Evolutionary conservation across 2,329 filamentous ascomycete species (phyloP).

Genomic region (Aureobasidium lini): DNA sequence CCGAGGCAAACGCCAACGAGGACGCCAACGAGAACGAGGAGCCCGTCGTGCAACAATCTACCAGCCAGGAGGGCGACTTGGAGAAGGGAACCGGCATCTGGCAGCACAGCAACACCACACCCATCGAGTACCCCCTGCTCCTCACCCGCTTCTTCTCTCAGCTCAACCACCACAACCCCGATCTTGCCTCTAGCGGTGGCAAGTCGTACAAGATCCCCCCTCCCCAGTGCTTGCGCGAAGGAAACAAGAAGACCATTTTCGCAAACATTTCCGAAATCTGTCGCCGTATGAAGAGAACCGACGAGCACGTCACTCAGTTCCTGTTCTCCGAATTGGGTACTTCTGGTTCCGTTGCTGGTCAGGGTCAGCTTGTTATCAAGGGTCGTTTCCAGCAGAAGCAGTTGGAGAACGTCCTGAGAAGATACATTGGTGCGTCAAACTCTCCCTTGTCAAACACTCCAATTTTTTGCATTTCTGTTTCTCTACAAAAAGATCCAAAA

Average conservation of each 20-base stretch:
- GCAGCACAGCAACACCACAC: constrained; percentile 68
- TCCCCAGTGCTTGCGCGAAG: constrained; percentile 97
- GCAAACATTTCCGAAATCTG: constrained; percentile 98
- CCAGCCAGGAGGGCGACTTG: constrained; percentile 63
- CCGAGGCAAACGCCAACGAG: constrained; percentile 51
- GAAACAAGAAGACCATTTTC: constrained; percentile 99
- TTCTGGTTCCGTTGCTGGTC: constrained; percentile 88
- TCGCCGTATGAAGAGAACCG: constrained; percentile 98
- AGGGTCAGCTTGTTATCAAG: constrained; percentile 91
- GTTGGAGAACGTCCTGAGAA: constrained; percentile 91
- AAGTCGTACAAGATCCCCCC: constrained; percentile 99
- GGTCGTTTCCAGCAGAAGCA: constrained; percentile 99
- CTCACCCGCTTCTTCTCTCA: constrained; percentile 91
- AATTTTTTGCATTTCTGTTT: background rate
- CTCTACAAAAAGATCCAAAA: background rate
- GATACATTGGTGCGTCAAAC: constrained; percentile 72
- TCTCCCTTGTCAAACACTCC: background rate
- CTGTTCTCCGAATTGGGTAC: constrained; percentile 98
- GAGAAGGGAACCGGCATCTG: constrained; percentile 85
- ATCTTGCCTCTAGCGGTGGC: constrained; percentile 66
- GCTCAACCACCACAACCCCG: constrained; percentile 91
- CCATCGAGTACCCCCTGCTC: constrained; percentile 78
- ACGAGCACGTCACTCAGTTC: constrained; percentile 88
- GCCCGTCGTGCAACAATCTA: constrained; percentile 19
- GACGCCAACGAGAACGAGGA: constrained; percentile 36